Percentiles rank a stretch among this genome's conserved stretches.
Conservation (phyloP, 257 asterid genomes). For the Fraxinus anomala region DNA sequence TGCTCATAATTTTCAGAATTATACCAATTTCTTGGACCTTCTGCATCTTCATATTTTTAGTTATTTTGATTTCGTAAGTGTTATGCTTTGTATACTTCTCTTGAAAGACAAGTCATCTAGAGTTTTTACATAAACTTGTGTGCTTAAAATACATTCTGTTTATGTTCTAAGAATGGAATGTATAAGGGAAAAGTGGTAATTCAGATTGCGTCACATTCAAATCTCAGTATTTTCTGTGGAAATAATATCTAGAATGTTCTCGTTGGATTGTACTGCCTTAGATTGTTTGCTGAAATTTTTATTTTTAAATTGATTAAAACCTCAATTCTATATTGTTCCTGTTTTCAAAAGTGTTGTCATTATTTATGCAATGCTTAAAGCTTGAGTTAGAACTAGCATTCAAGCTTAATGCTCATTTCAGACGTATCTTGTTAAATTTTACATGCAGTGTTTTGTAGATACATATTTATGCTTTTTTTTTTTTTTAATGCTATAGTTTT, state of each 20-base stretch:
- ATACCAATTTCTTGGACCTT: no score
- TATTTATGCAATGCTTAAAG: neutral
- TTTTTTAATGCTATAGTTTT: neutral
- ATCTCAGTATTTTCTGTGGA: neutral
- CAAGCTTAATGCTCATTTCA: neutral
- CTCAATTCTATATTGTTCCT: neutral
- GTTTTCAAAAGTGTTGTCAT: neutral
- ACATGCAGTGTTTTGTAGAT: constrained; percentile 7
- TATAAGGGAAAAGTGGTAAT: neutral
- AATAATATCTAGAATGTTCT: neutral
- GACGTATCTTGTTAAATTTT: neutral
- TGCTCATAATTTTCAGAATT: no score
- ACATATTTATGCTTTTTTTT: neutral
- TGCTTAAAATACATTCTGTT: no score
- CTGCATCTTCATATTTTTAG: no score
- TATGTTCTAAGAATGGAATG: no score
- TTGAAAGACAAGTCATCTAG: no score
- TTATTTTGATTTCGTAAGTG: no score
- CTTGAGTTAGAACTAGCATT: constrained; percentile 2
- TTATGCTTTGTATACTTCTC: no score
- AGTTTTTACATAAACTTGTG: no score
- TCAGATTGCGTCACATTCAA: neutral
- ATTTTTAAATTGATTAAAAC: constrained; percentile 7
- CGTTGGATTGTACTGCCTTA: neutral
- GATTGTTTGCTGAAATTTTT: neutral